Percentiles rank a stretch among this genome's conserved stretches.
Conservation (phyloP, 2,329 filamentous ascomycete genomes). For the Monilinia vaccinii-corymbosi region DNA sequence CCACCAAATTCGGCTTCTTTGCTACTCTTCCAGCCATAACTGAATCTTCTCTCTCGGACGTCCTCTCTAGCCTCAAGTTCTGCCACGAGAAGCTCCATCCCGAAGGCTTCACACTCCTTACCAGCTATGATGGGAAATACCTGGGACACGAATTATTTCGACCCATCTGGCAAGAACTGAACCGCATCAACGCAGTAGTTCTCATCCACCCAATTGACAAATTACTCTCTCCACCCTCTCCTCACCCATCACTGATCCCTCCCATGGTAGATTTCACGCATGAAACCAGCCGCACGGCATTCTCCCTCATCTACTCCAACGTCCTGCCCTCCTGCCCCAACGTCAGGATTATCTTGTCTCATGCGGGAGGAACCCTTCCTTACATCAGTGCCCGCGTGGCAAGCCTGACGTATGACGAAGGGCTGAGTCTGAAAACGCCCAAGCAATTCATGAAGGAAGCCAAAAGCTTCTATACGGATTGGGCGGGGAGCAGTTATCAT, state of each 20-base stretch:
- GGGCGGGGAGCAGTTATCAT: background rate
- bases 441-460: background rate
- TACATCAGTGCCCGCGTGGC: conserved; percentile 13
- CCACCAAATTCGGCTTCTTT: conserved; percentile 1
- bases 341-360: conserved; percentile 39
- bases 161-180: conserved; percentile 1
- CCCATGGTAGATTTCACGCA: conserved; percentile 38
- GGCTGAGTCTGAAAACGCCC: background rate
- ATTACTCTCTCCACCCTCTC: background rate
- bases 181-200: background rate
- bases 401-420: background rate
- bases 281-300: conserved; percentile 36
- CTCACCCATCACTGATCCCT: conserved; percentile 20
- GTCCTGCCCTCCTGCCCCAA: conserved; percentile 28
- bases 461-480: background rate
- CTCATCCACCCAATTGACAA: background rate
- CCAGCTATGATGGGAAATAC: background rate
- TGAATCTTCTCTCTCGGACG: background rate
- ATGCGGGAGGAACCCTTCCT: conserved; percentile 35
- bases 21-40: background rate
- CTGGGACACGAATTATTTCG: background rate
- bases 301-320: conserved; percentile 33
- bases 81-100: background rate
- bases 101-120: background rate
- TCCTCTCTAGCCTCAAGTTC: background rate